Base-by-base conservation (phyloP, 2,329 filamentous ascomycete species). In the Aureobasidium pullulans region DNA sequence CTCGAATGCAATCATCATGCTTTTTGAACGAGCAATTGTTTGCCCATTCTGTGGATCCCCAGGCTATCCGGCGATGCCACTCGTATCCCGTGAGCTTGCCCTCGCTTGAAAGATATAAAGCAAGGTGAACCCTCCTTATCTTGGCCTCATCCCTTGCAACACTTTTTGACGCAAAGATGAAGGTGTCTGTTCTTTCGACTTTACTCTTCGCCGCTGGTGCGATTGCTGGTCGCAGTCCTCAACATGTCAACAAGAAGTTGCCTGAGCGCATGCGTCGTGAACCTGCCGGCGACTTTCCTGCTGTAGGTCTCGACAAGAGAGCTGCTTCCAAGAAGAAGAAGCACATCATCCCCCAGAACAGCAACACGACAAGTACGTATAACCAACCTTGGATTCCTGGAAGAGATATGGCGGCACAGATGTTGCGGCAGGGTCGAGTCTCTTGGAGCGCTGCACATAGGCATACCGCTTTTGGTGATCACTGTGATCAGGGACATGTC, bases 261-360 rank as follows among this genome's bases (percentile, higher is more conserved):
- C 62, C 62, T n/a, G 57, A 57, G n/a, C 60, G 62, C 46, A 19
- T 50, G 23, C 44, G 47, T 6, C 28, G 57, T 39, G 43, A 58
- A 9, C 47, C 58, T 47, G 56, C 46, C 10, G 42, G 31, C 16
- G 42, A 42, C 39, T 28, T 48, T 23, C 60, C 52, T 34, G 36
- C 37, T 15, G 46, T 37, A 28, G 39, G 44, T 39, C 16, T 53
- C 11, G 37, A 60, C 29, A 53, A 60, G n/a, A 59, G 44, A 29
- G 29, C 40, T 16, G 19, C 61, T n/a, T 23, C 40, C 15, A 48
- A 57, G 37, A 49, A 46, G 32, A 59, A 54, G 16, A 44, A 63
- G 10, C 61, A 64, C 15, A 69, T 77, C 28, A 72, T 78, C 60
- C 72, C 72, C 1, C 75, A 76, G 64, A 77, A 71, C 54, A 67